Conservation (phyloP, 805 yeast species). For the Candida golubevii region DNA sequence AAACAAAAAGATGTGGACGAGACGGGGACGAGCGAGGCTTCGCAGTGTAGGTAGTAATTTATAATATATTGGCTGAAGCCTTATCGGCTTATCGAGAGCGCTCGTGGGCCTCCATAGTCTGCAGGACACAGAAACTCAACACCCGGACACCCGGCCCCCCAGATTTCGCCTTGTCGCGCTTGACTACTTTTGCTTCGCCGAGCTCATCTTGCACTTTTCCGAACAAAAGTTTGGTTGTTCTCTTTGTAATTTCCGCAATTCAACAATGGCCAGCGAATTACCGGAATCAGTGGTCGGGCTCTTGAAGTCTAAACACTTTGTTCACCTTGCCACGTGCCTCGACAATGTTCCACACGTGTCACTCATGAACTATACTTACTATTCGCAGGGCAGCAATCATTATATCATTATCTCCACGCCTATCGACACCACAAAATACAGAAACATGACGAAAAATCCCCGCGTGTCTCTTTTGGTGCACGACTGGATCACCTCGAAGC, state of each 20-base stretch:
- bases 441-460: conserved; percentile 66
- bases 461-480: conserved; percentile 80
- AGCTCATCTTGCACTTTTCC: background rate
- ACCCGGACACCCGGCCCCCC: no score
- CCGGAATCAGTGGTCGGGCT: conserved; percentile 40
- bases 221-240: background rate
- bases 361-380: conserved; percentile 84
- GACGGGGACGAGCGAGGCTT: no score
- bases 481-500: conserved; percentile 77
- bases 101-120: no score
- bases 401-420: conserved; percentile 71
- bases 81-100: conserved; percentile 5
- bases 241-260: background rate
- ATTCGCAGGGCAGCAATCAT: conserved; percentile 37
- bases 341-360: conserved; percentile 80
- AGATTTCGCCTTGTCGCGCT: background rate
- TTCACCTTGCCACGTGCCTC: conserved; percentile 80
- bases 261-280: conserved; percentile 11
- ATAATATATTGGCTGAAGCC: background rate
- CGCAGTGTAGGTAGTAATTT: no score
- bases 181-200: background rate
- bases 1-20: background rate
- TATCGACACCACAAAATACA: conserved; percentile 65
- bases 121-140: no score
- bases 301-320: conserved; percentile 58